Conservation (phyloP, 192 early-diverging fungal genomes). For the Backusella luteola region DNA sequence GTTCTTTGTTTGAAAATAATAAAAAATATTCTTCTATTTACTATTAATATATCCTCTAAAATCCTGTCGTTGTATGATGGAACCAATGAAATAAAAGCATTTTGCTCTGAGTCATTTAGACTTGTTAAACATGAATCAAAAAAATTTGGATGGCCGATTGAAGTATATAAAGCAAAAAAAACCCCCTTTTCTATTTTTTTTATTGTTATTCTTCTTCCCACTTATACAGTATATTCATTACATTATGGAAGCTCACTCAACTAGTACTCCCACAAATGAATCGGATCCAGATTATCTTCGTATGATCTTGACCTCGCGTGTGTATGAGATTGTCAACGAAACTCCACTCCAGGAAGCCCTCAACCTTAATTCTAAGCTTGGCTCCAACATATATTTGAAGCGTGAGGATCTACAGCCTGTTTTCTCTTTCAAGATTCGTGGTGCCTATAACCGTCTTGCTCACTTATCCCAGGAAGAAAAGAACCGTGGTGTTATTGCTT, state of each 20-base stretch:
- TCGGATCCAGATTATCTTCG: slow-evolving; percentile 82
- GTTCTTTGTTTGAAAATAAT: background rate
- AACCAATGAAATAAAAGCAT: background rate
- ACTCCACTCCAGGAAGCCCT: slow-evolving; percentile 83
- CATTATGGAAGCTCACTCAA: background rate
- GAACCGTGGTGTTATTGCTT: slow-evolving; percentile 87
- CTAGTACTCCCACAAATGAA: background rate
- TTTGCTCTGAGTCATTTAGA: slow-evolving; percentile 5
- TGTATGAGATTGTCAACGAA: slow-evolving; percentile 93
- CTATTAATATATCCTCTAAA: background rate
- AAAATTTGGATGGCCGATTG: background rate
- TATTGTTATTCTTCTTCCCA: background rate
- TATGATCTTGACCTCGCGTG: slow-evolving; percentile 89
- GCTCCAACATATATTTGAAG: slow-evolving; percentile 81
- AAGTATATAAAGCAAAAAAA: background rate
- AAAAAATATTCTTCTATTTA: background rate
- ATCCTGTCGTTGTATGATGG: background rate
- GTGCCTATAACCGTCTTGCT: slow-evolving; percentile 92
- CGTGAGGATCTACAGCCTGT: slow-evolving; percentile 97
- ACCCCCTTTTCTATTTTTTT: background rate
- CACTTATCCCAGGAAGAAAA: slow-evolving; percentile 79
- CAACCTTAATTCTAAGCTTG: slow-evolving; percentile 73
- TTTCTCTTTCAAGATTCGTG: slow-evolving; percentile 98
- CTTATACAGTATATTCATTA: background rate
- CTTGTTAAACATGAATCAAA: background rate